Base-by-base conservation (phyloP, 164 flowering plant species). In the Liquidambar formosana region DNA sequence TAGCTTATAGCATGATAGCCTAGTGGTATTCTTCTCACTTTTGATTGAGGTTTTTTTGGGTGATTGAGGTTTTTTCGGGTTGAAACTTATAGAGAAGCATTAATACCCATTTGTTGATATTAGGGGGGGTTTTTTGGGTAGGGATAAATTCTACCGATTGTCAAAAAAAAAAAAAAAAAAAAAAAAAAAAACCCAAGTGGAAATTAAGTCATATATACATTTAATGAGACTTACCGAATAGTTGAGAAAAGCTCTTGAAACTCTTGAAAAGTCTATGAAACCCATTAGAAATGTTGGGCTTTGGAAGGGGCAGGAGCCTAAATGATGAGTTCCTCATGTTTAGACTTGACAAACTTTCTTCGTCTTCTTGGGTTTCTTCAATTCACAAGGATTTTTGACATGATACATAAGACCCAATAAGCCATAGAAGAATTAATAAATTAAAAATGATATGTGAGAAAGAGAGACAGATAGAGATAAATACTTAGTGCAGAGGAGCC, bases 241-340 rank as follows among this genome's bases (percentile, higher is more conserved):
- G 54, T 43, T 91, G 95, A 71, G 95, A 88, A 69, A 92, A 70
- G 81, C 56, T 88, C 79, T 86, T 92, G 81, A 93, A 76, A 61
- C 82, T 68, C 79, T 89, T 91, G 75, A 85, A 69, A 63, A 93
- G 77, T 81, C 80, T 83, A 8, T 89, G 86, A 27, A 93, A 52
- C 16, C 93, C 83, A 27, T 71, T 64, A 9, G 91, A 81, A 56
- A 85, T 72, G 73, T 81, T 80, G 1, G 88, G 71, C 71, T 81
- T 93, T 33, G 89, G 82, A 72, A 79, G 60, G n/a, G 83, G 57
- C 58, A 77, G 33, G 47, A 75, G 79, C 71, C 82, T 81, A 28
- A 69, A 51, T 16, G 85, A 51, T 16, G 85, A 73, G 64, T 54
- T 80, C 85, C 87, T 91, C 82, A 73, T 78, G 65, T 75, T 84